These are phyloP conservation scores for Pterothamnion heteromorphum DNA, from an alignment of 31 red algal species.

Conservation along the genomic window DNA sequence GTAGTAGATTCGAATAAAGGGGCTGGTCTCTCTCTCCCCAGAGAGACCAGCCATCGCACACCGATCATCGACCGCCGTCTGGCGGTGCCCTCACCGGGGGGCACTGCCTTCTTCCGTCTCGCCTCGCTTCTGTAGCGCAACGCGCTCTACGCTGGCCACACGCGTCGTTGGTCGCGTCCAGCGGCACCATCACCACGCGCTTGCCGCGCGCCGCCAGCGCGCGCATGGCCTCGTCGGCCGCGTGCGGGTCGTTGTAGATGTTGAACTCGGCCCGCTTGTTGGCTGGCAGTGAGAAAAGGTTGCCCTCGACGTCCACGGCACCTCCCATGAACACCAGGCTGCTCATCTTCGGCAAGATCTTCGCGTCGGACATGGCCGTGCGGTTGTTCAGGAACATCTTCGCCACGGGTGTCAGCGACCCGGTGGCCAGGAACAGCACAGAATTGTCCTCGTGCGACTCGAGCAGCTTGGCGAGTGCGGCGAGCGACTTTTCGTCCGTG, in stretches of 20 bases:
- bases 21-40: too few relatives aligned
- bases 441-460: background rate
- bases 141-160: too few relatives aligned
- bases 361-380: background rate
- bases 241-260: conserved; percentile 39
- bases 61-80: too few relatives aligned
- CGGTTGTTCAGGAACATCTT: background rate
- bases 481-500: background rate
- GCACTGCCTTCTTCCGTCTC: too few relatives aligned
- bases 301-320: conserved; percentile 44
- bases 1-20: too few relatives aligned
- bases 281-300: conserved; percentile 6
- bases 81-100: too few relatives aligned
- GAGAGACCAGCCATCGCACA: too few relatives aligned
- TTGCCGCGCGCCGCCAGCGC: background rate
- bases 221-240: background rate
- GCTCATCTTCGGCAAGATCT: background rate
- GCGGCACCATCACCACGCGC: background rate
- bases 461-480: background rate
- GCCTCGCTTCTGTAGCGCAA: too few relatives aligned
- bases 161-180: conserved; percentile 23
- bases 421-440: conserved; percentile 14
- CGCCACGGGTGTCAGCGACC: conserved; percentile 45
- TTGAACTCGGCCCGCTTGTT: conserved; percentile 49
- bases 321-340: conserved; percentile 40